phyloP scores from a whole-genome alignment of 75 land plant species.

The Pinus taeda region DNA sequence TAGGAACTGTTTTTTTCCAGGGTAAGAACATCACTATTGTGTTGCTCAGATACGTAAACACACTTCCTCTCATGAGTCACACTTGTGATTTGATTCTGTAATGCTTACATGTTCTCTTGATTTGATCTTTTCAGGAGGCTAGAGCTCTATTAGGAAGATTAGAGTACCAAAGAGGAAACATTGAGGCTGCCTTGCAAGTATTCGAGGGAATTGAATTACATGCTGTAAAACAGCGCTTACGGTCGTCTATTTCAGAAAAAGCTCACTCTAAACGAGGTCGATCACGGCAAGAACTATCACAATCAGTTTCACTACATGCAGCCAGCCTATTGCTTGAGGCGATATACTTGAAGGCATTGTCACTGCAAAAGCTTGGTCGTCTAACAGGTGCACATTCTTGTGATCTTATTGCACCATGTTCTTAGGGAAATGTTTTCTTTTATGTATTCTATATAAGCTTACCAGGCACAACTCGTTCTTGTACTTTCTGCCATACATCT shows the following conservation, averaged over 20 bases:
- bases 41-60: background rate
- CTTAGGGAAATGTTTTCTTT: background rate
- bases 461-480: background rate
- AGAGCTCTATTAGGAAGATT: slow-evolving; percentile 88
- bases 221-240: slow-evolving; percentile 69
- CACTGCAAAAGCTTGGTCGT: slow-evolving; percentile 74
- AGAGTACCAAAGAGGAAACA: slow-evolving; percentile 89
- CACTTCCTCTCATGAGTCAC: too few relatives aligned
- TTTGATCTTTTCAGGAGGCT: slow-evolving; percentile 63
- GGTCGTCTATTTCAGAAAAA: slow-evolving; percentile 47
- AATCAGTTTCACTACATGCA: slow-evolving; percentile 66
- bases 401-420: background rate
- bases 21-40: background rate
- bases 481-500: too few relatives aligned
- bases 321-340: slow-evolving; percentile 79
- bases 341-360: slow-evolving; percentile 72
- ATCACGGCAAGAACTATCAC: slow-evolving; percentile 31
- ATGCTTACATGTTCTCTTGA: background rate
- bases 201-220: slow-evolving; percentile 90
- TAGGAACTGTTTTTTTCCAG: background rate
- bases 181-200: slow-evolving; percentile 86
- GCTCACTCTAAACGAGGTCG: slow-evolving; percentile 34
- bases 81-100: background rate
- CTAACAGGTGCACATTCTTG: slow-evolving; percentile 37
- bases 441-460: background rate